Conservation (phyloP, 2,329 filamentous ascomycete species). For the Nannizziopsis barbatae region DNA sequence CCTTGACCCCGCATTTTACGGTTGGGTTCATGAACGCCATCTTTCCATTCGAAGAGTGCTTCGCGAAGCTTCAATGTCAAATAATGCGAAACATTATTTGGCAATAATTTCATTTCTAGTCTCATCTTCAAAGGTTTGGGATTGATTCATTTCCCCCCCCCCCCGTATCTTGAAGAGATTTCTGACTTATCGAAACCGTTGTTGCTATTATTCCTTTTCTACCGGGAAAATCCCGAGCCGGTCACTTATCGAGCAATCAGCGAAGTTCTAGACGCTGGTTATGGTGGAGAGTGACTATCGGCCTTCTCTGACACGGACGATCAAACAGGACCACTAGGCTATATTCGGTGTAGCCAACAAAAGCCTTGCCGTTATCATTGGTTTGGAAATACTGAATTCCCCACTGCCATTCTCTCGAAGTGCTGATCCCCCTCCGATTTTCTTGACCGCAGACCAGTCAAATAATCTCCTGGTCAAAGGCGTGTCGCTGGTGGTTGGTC, state of each 20-base stretch:
- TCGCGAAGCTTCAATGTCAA: too few relatives aligned
- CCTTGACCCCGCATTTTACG: conserved; percentile 9
- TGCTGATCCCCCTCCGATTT: background rate
- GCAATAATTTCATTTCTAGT: too few relatives aligned
- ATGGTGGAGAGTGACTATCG: conserved; percentile 5
- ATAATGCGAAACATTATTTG: too few relatives aligned
- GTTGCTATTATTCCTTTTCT: too few relatives aligned
- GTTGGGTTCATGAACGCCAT: background rate
- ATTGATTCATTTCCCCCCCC: too few relatives aligned
- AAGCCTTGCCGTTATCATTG: conserved; percentile 3
- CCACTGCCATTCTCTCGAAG: conserved; percentile 1
- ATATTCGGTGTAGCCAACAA: conserved; percentile 5
- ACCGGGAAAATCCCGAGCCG: too few relatives aligned
- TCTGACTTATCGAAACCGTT: too few relatives aligned
- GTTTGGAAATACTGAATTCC: conserved; percentile 1
- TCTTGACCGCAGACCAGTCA: too few relatives aligned
- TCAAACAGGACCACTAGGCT: conserved; percentile 10
- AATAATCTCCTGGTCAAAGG: too few relatives aligned
- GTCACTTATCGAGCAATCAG: too few relatives aligned
- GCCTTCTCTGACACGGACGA: conserved; percentile 9
- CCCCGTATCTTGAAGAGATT: too few relatives aligned
- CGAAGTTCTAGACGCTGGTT: conserved; percentile 2
- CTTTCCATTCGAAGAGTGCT: background rate
- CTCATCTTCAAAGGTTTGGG: too few relatives aligned
- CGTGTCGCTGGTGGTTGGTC: background rate